Conservation (phyloP, 192 early-diverging fungal species). For the Backusella macrospora region DNA sequence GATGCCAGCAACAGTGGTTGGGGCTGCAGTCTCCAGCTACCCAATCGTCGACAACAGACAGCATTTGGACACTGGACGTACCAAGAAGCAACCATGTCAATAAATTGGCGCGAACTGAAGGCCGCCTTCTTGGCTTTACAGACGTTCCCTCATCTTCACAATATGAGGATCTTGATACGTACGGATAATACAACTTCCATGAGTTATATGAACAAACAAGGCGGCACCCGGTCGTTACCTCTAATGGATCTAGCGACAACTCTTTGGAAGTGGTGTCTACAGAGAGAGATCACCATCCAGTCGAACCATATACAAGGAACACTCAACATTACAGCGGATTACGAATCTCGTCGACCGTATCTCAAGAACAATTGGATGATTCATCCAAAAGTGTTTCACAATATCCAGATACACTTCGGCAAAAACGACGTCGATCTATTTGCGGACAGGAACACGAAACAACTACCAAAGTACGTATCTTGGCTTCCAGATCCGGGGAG, state of each 20-base stretch:
- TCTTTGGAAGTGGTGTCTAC: slow-evolving; percentile 21
- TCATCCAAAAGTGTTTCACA: slow-evolving; percentile 2
- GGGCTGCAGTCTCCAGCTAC: background rate
- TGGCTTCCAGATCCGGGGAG: slow-evolving; percentile 31
- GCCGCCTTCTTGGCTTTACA: background rate
- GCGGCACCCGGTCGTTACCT: background rate
- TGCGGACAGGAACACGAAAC: slow-evolving; percentile 18
- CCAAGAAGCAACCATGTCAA: slow-evolving; percentile 6
- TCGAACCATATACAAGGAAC: slow-evolving; percentile 1
- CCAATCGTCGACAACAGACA: background rate
- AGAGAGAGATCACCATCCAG: background rate
- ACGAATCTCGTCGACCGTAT: slow-evolving; percentile 22
- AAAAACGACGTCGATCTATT: slow-evolving; percentile 40
- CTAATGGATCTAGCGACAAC: background rate
- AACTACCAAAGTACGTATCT: slow-evolving; percentile 30
- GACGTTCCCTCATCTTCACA: background rate
- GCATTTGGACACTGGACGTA: background rate
- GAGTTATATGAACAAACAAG: slow-evolving; percentile 15
- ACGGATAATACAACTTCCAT: slow-evolving; percentile 7
- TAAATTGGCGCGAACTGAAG: slow-evolving; percentile 39
- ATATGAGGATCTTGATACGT: background rate
- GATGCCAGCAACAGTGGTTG: slow-evolving; percentile 17
- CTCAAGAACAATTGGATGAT: slow-evolving; percentile 30
- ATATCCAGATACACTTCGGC: slow-evolving; percentile 13
- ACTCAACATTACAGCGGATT: slow-evolving; percentile 7